Evolutionary conservation across 1,139 yeast species (phyloP).

Genomic region (Saccharomyces uvarum): DNA sequence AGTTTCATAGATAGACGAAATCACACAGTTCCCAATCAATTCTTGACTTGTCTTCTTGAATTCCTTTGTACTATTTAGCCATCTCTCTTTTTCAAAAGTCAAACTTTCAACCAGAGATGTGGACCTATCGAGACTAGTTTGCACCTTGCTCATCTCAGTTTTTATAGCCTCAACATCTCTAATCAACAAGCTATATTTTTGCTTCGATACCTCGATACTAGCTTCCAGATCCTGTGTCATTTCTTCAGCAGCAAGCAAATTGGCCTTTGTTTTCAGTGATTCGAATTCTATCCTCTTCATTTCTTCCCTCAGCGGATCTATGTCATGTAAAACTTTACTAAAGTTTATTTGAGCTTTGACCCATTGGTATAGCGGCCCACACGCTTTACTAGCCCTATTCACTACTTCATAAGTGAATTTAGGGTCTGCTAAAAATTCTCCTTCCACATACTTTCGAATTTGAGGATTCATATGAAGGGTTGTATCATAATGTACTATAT

Average conservation of each 20-base stretch:
- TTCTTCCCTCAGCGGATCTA: slow-evolving; percentile 71
- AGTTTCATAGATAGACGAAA: slow-evolving; percentile 54
- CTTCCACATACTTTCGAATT: slow-evolving; percentile 50
- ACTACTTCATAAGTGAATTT: slow-evolving; percentile 69
- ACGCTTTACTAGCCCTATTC: slow-evolving; percentile 86
- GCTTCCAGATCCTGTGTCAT: slow-evolving; percentile 71
- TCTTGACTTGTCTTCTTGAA: slow-evolving; percentile 43
- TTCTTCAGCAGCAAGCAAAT: slow-evolving; percentile 67
- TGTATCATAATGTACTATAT: slow-evolving; percentile 67
- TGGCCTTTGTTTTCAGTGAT: slow-evolving; percentile 54
- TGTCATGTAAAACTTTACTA: slow-evolving; percentile 57
- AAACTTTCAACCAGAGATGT: slow-evolving; percentile 54
- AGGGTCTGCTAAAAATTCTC: slow-evolving; percentile 51
- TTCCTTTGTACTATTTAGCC: slow-evolving; percentile 52
- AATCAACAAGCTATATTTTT: slow-evolving; percentile 61
- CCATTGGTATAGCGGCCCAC: slow-evolving; percentile 91
- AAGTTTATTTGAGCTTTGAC: slow-evolving; percentile 77
- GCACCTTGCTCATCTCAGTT: slow-evolving; percentile 58
- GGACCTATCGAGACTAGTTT: slow-evolving; percentile 57
- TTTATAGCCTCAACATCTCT: slow-evolving; percentile 74
- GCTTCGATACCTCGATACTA: slow-evolving; percentile 62
- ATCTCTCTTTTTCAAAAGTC: slow-evolving; percentile 63
- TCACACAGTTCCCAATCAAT: slow-evolving; percentile 57
- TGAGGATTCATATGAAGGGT: slow-evolving; percentile 50
- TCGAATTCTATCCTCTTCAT: slow-evolving; percentile 52